Base-by-base conservation (phyloP, 1,284 basidiomycete genomes). In the Lentinula novae-zelandiae region DNA sequence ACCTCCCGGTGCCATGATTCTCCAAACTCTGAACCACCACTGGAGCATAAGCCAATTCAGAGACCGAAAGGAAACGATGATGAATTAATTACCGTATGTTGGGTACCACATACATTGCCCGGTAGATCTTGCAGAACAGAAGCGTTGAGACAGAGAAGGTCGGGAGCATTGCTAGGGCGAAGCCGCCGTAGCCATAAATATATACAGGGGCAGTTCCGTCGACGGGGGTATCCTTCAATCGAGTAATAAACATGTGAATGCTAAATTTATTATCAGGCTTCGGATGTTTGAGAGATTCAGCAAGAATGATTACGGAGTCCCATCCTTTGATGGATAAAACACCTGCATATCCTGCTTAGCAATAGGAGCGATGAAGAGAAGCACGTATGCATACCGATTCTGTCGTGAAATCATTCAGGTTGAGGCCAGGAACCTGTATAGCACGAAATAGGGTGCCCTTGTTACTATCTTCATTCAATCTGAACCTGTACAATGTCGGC, bases 71-170 rank as follows among this genome's bases (percentile, higher is more conserved):
- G 31, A 39, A 7, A 40, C 9, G 17, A 27, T 20, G 9, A 31
- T 33, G 17, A 4, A n/a, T 13, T 6, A 17, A 54, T 13, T 33
- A 54, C 53, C 53, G 53, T 17, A 54, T 54, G 15, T 54, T 54
- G 17, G 53, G 53, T 17, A 54, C 34, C 36, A 38, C 53, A 22
- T 54, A 54, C 33, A 54, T 54, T 7, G 53, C 53, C 36, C 53
- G 5, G n/a, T 54, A 54, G 9, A 40, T 54, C 15, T 54, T 54
- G 17, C 53, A 54, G 17, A 54, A 54, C 9, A 54, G 36, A 5
- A 54, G 53, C 38, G 53, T 54, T 5, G 53, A 54, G n/a, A 54
- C n/a, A 27, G 53, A 54, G n/a, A 54, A 54, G 8, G 53, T 54
- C 6, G 53, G 53, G 5, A 54, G 34, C 53, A 54, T 31, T 40